Conservation (phyloP, 1,284 basidiomycete genomes). For the Thelephora terrestris region DNA sequence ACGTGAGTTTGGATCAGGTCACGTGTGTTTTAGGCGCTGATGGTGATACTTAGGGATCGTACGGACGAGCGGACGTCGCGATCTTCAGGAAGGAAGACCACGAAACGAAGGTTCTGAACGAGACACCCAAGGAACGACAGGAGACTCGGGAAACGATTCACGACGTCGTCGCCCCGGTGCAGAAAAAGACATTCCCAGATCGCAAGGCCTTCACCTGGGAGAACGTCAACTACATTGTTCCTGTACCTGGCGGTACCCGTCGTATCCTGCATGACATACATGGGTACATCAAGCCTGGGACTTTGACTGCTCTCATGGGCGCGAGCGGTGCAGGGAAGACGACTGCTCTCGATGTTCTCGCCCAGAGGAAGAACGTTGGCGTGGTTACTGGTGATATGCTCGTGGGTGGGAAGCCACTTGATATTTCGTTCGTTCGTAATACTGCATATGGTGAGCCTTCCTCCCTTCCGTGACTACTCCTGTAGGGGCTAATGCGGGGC, state of each 20-base stretch:
- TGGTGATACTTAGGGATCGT: slow-evolving; percentile 28
- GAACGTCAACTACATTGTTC: slow-evolving; percentile 62
- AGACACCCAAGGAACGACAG: slow-evolving; percentile 34
- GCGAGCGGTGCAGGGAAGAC: slow-evolving; percentile 78
- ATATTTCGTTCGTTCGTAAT: slow-evolving; percentile 68
- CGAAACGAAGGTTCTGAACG: slow-evolving; percentile 61
- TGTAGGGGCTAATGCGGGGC: slow-evolving; percentile 15
- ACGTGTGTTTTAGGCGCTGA: slow-evolving; percentile 1
- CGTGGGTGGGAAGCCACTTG: slow-evolving; percentile 69
- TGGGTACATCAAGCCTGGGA: slow-evolving; percentile 85
- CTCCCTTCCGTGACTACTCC: slow-evolving; percentile 21
- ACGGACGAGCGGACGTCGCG: slow-evolving; percentile 38
- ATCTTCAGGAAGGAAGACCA: slow-evolving; percentile 65
- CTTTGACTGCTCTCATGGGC: slow-evolving; percentile 71
- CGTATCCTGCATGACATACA: slow-evolving; percentile 75
- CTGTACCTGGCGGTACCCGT: slow-evolving; percentile 57
- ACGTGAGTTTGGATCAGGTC: slow-evolving; percentile 25
- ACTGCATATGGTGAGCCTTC: slow-evolving; percentile 58
- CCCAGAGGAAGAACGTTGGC: slow-evolving; percentile 82
- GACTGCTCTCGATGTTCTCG: slow-evolving; percentile 80
- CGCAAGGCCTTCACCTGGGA: slow-evolving; percentile 63
- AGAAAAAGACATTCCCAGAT: slow-evolving; percentile 24
- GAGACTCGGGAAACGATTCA: slow-evolving; percentile 22
- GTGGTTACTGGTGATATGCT: slow-evolving; percentile 74
- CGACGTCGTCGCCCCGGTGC: slow-evolving; percentile 18